Evolutionary conservation across 2,329 filamentous ascomycete genomes (phyloP).

Genomic region (Ophiosphaerella herpotricha): DNA sequence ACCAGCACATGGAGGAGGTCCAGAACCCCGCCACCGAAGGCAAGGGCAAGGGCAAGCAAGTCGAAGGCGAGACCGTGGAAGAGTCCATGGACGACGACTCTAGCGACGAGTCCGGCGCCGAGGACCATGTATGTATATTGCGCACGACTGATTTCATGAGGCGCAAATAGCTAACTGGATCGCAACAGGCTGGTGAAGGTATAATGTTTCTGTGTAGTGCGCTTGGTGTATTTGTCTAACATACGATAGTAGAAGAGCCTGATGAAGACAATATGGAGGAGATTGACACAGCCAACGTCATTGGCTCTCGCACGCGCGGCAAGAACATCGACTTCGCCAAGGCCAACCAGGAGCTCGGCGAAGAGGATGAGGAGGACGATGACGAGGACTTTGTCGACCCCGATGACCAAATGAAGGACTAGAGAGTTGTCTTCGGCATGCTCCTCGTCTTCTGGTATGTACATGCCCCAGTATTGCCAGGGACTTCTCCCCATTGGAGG

Average conservation of each 20-base stretch:
- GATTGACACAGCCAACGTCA: constrained; percentile 89
- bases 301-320: constrained; percentile 82
- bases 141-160: neutral
- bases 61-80: constrained; percentile 67
- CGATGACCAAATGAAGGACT: constrained; percentile 73
- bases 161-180: constrained; percentile 34
- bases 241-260: constrained; percentile 60
- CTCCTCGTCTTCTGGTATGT: constrained; percentile 28
- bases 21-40: constrained; percentile 53
- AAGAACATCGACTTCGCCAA: constrained; percentile 92
- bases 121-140: constrained; percentile 57
- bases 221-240: constrained; percentile 17
- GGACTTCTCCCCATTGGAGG: neutral
- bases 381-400: constrained; percentile 69
- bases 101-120: constrained; percentile 70
- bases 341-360: constrained; percentile 77
- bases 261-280: constrained; percentile 85
- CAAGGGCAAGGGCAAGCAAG: constrained; percentile 90
- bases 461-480: neutral
- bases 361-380: constrained; percentile 78
- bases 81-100: constrained; percentile 72
- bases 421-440: constrained; percentile 13
- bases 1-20: constrained; percentile 46
- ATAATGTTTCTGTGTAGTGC: constrained; percentile 24
- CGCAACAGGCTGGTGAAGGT: constrained; percentile 41